Evolutionary conservation across 2,329 filamentous ascomycete genomes (phyloP), one percentile per base, ranked within the genome.

Genomic region (Pyricularia sp.): DNA sequence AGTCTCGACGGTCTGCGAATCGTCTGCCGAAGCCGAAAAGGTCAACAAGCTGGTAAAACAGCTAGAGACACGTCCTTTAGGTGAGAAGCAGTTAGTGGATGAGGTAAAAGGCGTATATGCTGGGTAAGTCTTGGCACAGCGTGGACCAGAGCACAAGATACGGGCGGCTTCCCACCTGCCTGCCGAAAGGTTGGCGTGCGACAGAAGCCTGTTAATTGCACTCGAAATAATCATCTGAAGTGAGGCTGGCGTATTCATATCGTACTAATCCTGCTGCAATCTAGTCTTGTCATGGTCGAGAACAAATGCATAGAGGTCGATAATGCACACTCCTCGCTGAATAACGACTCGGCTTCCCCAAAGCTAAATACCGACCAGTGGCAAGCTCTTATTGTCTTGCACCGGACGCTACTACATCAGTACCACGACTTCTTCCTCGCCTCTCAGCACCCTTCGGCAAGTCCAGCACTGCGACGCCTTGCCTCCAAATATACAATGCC

Each of bases 401-500:
- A 97, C 69, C 81, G 90, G 0, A 94, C 91, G 0, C 73, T 96
- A 0, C 77, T 96, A 0, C 86, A 94, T 67, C 91, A 96, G 67
- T 89, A 93, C 65, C 88, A 93, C 66, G 90, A 40, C 93, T 93
- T 70, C 93, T 31, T 97, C 66, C 78, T 96, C 0, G 93, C 93
- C 0, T 90, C 86, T 0, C 92, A 97, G 69, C 92, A 97, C 71
- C 93, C 91, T 0, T 88, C 87, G 0, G 90, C 91, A 0, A 89
- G 83, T 28, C 80, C 81, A 0, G 84, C 87, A 0, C 73, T 97
- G 0, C 81, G 84, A 3, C 79, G 84, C 0, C 75, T 97, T 0
- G 88, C 92, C 0, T 82, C 83, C 0, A 93, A 94, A 67, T 96
- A 96, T 69, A 86, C 87, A 0, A 97, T 97, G 91, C 93, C 93